These are phyloP conservation scores for Tetrapisispora nanseiensis DNA, from an alignment of 805 yeast species.

Conservation along the genomic window DNA sequence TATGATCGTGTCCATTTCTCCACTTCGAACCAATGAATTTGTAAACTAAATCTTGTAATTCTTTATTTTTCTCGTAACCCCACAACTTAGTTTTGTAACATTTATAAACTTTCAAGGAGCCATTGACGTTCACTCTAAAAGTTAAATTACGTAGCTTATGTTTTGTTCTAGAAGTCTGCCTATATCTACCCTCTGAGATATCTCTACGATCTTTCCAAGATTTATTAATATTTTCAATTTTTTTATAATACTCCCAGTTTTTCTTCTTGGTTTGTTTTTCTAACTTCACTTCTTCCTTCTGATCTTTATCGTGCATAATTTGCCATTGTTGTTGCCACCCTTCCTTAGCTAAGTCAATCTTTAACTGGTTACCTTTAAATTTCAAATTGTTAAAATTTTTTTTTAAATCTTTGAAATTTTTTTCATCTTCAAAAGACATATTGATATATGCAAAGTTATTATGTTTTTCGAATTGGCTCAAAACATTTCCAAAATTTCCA, in stretches of 20 bases:
- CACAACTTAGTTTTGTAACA: slow-evolving; percentile 73
- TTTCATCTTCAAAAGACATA: slow-evolving; percentile 39
- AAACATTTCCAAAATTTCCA: slow-evolving; percentile 46
- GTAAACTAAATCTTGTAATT: slow-evolving; percentile 51
- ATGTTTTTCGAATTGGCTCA: slow-evolving; percentile 43
- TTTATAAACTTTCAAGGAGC: slow-evolving; percentile 44
- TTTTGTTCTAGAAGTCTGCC: slow-evolving; percentile 44
- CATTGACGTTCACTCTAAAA: slow-evolving; percentile 52
- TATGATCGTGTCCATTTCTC: slow-evolving; percentile 72
- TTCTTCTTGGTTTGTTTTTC: slow-evolving; percentile 31
- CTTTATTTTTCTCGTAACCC: slow-evolving; percentile 74
- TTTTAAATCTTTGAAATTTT: slow-evolving; percentile 38
- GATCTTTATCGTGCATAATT: slow-evolving; percentile 36
- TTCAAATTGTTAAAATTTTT: slow-evolving; percentile 57
- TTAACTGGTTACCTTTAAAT: slow-evolving; percentile 63
- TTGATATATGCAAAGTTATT: slow-evolving; percentile 56
- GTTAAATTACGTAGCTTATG: slow-evolving; percentile 38
- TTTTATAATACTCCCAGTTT: slow-evolving; percentile 31
- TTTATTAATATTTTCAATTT: slow-evolving; percentile 30
- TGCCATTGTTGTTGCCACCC: slow-evolving; percentile 40
- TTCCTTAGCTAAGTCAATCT: slow-evolving; percentile 54
- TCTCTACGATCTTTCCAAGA: slow-evolving; percentile 36
- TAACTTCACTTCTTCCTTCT: slow-evolving; percentile 18
- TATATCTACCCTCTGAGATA: slow-evolving; percentile 48
- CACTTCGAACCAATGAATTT: slow-evolving; percentile 57